Base-by-base conservation (phyloP, 1,284 basidiomycete species). In the Leccinum solheimii region DNA sequence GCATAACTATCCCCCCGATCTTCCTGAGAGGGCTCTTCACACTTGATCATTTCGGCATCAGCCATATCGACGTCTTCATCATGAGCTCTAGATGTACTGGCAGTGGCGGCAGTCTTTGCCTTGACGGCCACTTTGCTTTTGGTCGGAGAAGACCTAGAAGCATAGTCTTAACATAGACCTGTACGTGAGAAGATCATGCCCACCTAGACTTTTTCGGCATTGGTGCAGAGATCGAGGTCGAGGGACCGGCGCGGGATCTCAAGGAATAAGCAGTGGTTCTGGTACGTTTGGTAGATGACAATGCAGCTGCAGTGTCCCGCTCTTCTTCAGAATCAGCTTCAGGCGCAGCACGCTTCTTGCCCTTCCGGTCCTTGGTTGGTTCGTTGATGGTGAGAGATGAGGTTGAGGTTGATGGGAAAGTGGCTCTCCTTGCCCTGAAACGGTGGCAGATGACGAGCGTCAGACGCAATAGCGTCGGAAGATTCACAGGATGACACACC, bases 341-440 rank as follows among this genome's bases (percentile, higher is more conserved):
- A 55, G 89, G 87, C 26, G 80, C 83, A 51, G 91, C 91, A 68
- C 91, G 90, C 78, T 93, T 93, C 85, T 93, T 93, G 65, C 91
- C 91, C 78, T 93, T 93, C 66, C 77, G 74, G 76, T 92, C 90
- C 70, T 82, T 83, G 2, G 78, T 65, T 48, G 87, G 83, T 80
- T 92, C 91, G 85, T 86, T 87, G 77, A 92, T 92, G 61, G 83
- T 86, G 57, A 91, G 78, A 61, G 84, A 73, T 65, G 78, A 70
- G 45, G 76, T 63, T 68, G 80, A 65, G 64, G 77, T 61, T 51
- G 77, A 69, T 70, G 85, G 77, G 67, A 81, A 75, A 60, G 82
- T 81, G 62, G 81, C 79, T 72, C 85, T 84, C 69, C 86, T 85
- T 66, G 83, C 78, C 75, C 87, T 90, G 70, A 63, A 58, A 64